Conservation (phyloP, 1,139 yeast genomes). For the Candida buenavistaensis region DNA sequence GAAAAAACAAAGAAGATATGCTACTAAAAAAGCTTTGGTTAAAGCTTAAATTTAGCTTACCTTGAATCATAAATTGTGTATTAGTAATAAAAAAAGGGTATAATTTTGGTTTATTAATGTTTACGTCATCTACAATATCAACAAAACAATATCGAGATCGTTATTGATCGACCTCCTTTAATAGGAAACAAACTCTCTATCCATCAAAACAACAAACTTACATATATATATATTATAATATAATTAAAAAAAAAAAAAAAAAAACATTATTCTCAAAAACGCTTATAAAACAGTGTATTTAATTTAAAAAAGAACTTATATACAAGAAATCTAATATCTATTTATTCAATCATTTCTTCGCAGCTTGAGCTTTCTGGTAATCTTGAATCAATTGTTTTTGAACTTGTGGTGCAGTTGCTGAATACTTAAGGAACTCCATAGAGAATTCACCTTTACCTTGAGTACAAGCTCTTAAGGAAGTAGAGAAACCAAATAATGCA, state of each 20-base stretch:
- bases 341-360: slow-evolving; percentile 20
- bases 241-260: slow-evolving; percentile 4
- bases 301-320: too few relatives aligned
- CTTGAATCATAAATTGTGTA: slow-evolving; percentile 9
- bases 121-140: slow-evolving; percentile 21
- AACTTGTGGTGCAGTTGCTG: slow-evolving; percentile 87
- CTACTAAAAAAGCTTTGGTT: slow-evolving; percentile 82
- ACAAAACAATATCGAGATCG: not conserved
- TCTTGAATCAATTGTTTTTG: slow-evolving; percentile 90
- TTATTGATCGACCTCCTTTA: slow-evolving; percentile 1
- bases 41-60: slow-evolving; percentile 61
- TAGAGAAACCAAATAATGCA: slow-evolving; percentile 95
- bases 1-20: slow-evolving; percentile 95
- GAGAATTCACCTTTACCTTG: slow-evolving; percentile 99
- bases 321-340: not conserved
- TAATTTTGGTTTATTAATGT: slow-evolving; percentile 24
- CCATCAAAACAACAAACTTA: slow-evolving; percentile 1
- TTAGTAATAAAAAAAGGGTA: slow-evolving; percentile 9
- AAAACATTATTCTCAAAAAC: slow-evolving; percentile 1
- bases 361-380: slow-evolving; percentile 47
- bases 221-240: slow-evolving; percentile 8
- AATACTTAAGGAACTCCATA: slow-evolving; percentile 88
- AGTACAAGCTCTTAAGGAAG: slow-evolving; percentile 91
- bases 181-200: slow-evolving; percentile 1
- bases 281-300: too few relatives aligned